phyloP scores from a whole-genome alignment of 2,329 filamentous ascomycete species.

The Boeremia lycopersici region DNA sequence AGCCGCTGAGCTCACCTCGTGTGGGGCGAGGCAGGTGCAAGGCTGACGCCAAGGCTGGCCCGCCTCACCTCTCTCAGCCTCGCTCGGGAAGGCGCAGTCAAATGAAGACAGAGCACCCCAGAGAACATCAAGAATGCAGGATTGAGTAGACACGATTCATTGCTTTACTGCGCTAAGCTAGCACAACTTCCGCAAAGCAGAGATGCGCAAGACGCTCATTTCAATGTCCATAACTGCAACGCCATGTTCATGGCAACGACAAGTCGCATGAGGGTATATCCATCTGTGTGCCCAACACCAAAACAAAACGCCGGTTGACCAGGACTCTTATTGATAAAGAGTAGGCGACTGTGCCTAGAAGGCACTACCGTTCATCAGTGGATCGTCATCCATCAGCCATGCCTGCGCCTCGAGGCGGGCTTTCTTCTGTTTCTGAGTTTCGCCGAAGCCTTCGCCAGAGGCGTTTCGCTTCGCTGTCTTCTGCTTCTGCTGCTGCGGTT shows the following conservation, averaged over 20 bases:
- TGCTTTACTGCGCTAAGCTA: background rate
- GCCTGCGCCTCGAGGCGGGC: slow-evolving; percentile 14
- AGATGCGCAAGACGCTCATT: background rate
- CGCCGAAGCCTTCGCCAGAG: slow-evolving; percentile 5
- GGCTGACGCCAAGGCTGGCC: background rate
- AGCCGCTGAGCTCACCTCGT: background rate
- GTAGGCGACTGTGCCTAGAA: background rate
- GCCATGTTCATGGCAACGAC: slow-evolving; percentile 1
- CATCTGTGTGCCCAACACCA: background rate
- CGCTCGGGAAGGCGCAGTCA: background rate
- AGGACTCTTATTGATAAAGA: background rate
- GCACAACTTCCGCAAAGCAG: background rate
- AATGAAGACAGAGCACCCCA: background rate
- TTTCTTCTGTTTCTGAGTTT: slow-evolving; percentile 21
- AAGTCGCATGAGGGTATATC: slow-evolving; percentile 2
- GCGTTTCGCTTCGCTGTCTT: slow-evolving; percentile 10
- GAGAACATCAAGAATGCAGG: background rate
- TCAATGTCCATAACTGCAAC: background rate
- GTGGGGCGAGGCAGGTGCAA: background rate
- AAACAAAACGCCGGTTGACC: background rate
- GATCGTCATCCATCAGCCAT: slow-evolving; percentile 8
- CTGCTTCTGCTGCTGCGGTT: background rate
- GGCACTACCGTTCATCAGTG: background rate
- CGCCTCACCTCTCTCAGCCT: background rate
- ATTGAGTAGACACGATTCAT: background rate